Evolutionary conservation across 1,139 yeast species (phyloP).

Genomic region (Blastobotrys illinoisensis): DNA sequence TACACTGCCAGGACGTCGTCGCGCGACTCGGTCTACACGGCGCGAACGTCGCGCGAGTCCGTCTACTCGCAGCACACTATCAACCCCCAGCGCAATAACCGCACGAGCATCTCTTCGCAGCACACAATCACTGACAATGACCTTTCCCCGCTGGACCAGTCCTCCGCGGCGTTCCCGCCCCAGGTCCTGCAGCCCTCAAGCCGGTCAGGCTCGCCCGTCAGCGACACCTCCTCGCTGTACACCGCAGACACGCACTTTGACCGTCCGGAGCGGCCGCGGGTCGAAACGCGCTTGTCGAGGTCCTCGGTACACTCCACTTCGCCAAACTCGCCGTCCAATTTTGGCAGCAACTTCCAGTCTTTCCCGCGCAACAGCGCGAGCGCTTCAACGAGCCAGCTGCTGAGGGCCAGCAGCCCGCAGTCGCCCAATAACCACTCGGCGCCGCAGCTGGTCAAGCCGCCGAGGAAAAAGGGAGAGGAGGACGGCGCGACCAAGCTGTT

Average conservation of each 20-base stretch:
- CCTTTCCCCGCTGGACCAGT: slow-evolving; percentile 2
- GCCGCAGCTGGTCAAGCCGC: slow-evolving; percentile 3
- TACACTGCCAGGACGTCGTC: background rate
- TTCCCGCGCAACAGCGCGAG: background rate
- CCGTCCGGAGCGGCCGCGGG: slow-evolving; percentile 1
- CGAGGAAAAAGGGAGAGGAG: slow-evolving; percentile 1
- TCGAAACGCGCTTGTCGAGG: background rate
- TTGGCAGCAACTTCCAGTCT: background rate
- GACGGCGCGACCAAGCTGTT: slow-evolving; percentile 15
- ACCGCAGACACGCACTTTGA: slow-evolving; percentile 1
- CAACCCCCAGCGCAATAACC: background rate
- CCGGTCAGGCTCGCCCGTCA: background rate
- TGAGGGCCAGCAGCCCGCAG: background rate
- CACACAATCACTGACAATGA: background rate
- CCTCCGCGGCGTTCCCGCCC: background rate
- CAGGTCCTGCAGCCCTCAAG: background rate
- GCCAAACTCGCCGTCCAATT: background rate
- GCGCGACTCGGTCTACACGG: background rate
- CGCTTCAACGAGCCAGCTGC: background rate
- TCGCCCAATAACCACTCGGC: slow-evolving; percentile 1
- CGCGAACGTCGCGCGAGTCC: background rate
- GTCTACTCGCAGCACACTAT: background rate
- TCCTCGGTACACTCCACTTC: slow-evolving; percentile 1
- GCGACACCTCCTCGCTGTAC: slow-evolving; percentile 4
- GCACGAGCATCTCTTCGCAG: background rate